Base-by-base conservation (phyloP, 768 basidiomycete species). In the Boletus rubroflammeus region DNA sequence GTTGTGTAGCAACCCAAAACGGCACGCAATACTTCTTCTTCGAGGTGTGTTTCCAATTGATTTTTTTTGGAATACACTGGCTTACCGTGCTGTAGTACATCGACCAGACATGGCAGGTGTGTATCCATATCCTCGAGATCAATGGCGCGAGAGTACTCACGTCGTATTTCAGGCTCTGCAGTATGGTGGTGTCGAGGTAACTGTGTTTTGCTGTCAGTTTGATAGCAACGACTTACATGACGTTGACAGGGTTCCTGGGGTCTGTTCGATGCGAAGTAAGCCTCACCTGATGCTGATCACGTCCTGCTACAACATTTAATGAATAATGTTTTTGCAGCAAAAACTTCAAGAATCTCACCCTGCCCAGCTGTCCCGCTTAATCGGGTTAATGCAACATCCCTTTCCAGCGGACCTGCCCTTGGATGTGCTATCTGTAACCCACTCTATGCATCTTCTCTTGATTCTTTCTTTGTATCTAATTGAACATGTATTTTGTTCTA, bases 1-100 rank as follows among this genome's bases (percentile, higher is more conserved):
- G 11, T 35, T 17, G 17, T 48, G 9, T 48, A 66, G 89, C 95
- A 0, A 97, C 93, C 67, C 56, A 68, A 17, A 93, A 93, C 57
- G 81, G 81, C 13, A 93, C 90, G 1, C 76, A 81, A 15, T 96
- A 96, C 73, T 97, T 93, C 80, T 95, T 82, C 76, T 92, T 93
- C 55, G 89, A 89, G 77, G 81, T 82, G 17, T 7, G 69, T 58
- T 47, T 46, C 23, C n/a, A 32, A 49, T 39, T 26, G 17, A 10
- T 21, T 11, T 10, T 29, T 54, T 49, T 59, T 26, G 3, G 28
- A 43, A 19, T 41, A 56, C 39, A 3, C 31, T n/a, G 19, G 3
- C 36, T 56, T 51, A 58, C 23, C 10, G 19, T 53, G 14, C 4
- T 26, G 21, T 47, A 90, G 79, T 84, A 76, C 66, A 83, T 81